Evolutionary conservation across 2,329 filamentous ascomycete species (phyloP), one percentile per base, ranked within the genome.

Genomic region (Boeremia exigua): DNA sequence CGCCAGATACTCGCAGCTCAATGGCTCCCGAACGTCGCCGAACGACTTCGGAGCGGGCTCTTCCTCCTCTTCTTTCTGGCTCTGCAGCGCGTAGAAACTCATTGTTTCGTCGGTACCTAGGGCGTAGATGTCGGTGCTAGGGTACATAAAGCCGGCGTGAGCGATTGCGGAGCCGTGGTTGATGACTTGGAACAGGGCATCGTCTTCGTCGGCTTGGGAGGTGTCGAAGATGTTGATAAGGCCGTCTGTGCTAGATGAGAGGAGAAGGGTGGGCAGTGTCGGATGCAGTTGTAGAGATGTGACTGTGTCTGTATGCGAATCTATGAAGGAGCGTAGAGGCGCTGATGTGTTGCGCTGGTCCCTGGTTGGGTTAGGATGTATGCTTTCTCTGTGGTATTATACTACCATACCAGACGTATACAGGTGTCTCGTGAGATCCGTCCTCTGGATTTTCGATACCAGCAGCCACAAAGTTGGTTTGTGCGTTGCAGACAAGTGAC

Each of bases 171-270:
- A 85, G 33, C 85, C 83, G 69, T 91, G 89, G 74, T 94, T 94
- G 72, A 93, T 87, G 11, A 91, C 90, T 75, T 92, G 89, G 55
- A 89, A 80, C 17, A 92, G 79, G 1, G 90, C 87, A 42, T 94
- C 90, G 69, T 94, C 90, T 75, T 94, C 90, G 54, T 90, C 82
- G 7, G 61, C 61, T 42, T 75, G 67, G 43, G 82, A 81, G 15
- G 85, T 88, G 76, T 95, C 88, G 75, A 89, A 91, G 40, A 94
- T 79, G 68, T 90, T 92, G 66, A 94, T 83, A 1, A 94, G 83
- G 6, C 90, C 90, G 74, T 95, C 91, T 12, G 90, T 94, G 33
- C 89, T 91, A 38, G 89, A 89, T 1, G 89, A 91, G 10, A 94
- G 80, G 6, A 94, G 82, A 14, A 90, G 78, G 39, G 83, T 80